These are phyloP conservation scores for Tuber melanosporum DNA, from an alignment of 495 filamentous ascomycete species.

Conservation along the genomic window DNA sequence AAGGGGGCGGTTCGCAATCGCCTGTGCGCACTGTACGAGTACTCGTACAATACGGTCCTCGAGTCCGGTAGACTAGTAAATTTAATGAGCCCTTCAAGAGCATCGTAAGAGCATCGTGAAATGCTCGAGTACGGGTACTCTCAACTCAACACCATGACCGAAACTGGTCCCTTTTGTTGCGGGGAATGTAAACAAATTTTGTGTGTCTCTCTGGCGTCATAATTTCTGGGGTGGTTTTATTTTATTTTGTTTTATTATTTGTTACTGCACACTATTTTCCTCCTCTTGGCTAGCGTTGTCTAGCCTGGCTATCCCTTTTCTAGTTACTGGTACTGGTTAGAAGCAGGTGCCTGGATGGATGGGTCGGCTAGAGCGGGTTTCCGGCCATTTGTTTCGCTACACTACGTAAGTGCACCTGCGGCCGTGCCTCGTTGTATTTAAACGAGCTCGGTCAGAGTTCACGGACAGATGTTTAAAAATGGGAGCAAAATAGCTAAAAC, in stretches of 20 bases:
- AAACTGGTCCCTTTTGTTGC: background rate
- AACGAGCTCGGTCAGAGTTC: background rate
- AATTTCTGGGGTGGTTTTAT: background rate
- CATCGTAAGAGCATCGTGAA: too few relatives aligned
- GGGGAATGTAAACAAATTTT: background rate
- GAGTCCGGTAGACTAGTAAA: too few relatives aligned
- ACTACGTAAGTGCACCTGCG: slow-evolving; percentile 3
- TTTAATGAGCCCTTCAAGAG: too few relatives aligned
- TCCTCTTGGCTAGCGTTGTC: background rate
- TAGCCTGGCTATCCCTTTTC: background rate
- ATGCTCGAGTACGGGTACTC: background rate
- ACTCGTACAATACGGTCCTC: too few relatives aligned
- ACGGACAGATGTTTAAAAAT: background rate
- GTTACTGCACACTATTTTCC: background rate
- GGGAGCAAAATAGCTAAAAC: background rate
- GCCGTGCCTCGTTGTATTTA: background rate
- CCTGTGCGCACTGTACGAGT: slow-evolving; percentile 7
- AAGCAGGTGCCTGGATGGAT: background rate
- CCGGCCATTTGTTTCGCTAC: background rate
- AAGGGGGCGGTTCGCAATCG: background rate
- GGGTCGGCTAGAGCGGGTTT: slow-evolving; percentile 2
- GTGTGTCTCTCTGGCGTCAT: slow-evolving; percentile 1
- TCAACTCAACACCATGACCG: slow-evolving; percentile 15
- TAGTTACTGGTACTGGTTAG: background rate
- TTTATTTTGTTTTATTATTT: background rate